Conservation (phyloP, 306 rosid species). For the Lathyrus sativus region DNA sequence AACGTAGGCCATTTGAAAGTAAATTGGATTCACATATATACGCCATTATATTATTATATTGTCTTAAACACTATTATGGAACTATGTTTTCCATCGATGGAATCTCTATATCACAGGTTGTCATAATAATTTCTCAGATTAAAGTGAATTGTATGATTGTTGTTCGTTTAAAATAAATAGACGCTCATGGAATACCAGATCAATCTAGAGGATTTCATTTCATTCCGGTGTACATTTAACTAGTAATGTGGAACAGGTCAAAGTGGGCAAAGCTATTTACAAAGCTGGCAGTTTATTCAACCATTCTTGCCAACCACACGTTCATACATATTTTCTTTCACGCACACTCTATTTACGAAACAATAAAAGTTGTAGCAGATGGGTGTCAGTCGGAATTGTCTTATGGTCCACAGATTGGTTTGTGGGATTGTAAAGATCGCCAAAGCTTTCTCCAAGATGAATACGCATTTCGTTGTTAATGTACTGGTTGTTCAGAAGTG, state of each 20-base stretch:
- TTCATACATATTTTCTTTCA: constrained; percentile 77
- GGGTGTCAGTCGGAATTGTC: constrained; percentile 77
- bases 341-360: constrained; percentile 67
- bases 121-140: constrained; percentile 74
- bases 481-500: constrained; percentile 69
- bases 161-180: constrained; percentile 67
- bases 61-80: constrained; percentile 56
- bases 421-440: constrained; percentile 79
- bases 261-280: constrained; percentile 89
- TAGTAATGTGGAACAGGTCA: constrained; percentile 82
- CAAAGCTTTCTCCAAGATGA: constrained; percentile 68
- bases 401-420: constrained; percentile 96
- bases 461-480: constrained; percentile 67
- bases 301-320: constrained; percentile 87
- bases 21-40: constrained; percentile 83
- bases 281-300: constrained; percentile 77
- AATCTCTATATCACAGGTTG: constrained; percentile 66
- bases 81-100: constrained; percentile 53
- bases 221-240: constrained; percentile 45
- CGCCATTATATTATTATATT: constrained; percentile 57
- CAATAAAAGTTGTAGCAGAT: constrained; percentile 58
- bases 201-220: constrained; percentile 48
- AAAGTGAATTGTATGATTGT: constrained; percentile 86
- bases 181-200: constrained; percentile 46
- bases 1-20: constrained; percentile 54